Evolutionary conservation across 176 grass and related monocot species (phyloP).

Genomic region (Oryza meyeriana): DNA sequence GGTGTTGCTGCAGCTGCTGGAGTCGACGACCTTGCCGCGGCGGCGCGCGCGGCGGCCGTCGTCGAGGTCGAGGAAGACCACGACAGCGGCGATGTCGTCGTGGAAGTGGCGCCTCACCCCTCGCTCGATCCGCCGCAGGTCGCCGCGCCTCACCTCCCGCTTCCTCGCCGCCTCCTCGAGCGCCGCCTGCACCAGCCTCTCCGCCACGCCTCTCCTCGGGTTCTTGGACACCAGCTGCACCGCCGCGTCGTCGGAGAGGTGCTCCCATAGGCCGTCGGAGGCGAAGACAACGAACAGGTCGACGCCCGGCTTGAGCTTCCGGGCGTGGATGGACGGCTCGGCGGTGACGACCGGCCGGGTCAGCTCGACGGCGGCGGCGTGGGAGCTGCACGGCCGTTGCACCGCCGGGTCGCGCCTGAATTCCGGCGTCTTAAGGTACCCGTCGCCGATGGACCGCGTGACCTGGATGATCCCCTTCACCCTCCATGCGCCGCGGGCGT

Average conservation of each 20-base stretch:
- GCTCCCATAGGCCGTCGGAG: constrained; percentile 36
- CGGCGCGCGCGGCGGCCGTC: not conserved
- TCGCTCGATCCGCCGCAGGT: constrained; percentile 12
- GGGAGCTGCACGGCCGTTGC: not conserved
- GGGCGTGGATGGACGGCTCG: constrained; percentile 7
- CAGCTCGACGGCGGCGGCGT: not conserved
- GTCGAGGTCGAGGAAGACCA: constrained; percentile 20
- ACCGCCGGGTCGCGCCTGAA: constrained; percentile 15
- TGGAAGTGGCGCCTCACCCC: constrained; percentile 34
- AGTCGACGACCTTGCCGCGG: not conserved
- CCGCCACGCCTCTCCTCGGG: constrained; percentile 25
- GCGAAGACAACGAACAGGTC: constrained; percentile 30
- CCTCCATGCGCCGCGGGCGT: constrained; percentile 10
- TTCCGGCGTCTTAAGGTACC: constrained; percentile 27
- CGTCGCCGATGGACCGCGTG: constrained; percentile 27
- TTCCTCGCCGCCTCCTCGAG: constrained; percentile 18
- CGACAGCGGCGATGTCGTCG: constrained; percentile 30
- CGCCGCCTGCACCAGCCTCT: constrained; percentile 15
- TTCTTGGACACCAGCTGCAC: constrained; percentile 19
- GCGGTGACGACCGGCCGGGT: constrained; percentile 21
- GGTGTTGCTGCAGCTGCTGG: constrained; percentile 11
- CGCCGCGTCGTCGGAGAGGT: constrained; percentile 15
- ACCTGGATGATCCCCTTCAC: constrained; percentile 46
- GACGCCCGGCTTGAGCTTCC: constrained; percentile 16
- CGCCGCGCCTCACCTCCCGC: constrained; percentile 16